Evolutionary conservation across 371 early-diverging fungal genomes (phyloP).

Genomic region (Apophysomyces trapeziformis): DNA sequence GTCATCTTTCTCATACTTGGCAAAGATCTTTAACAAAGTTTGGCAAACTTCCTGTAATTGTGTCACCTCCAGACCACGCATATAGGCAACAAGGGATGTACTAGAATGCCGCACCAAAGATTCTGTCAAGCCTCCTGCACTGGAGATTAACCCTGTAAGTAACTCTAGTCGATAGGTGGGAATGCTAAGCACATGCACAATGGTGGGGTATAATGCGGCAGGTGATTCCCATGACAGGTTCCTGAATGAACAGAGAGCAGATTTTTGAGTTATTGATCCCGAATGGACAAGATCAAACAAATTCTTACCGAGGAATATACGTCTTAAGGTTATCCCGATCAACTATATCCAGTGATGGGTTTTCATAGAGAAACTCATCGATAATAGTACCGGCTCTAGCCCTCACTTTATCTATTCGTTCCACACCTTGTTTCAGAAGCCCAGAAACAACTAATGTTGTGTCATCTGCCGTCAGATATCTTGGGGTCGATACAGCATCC

Average conservation of each 20-base stretch:
- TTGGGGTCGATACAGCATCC: slow-evolving; percentile 34
- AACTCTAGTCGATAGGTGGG: slow-evolving; percentile 64
- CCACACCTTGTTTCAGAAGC: slow-evolving; percentile 75
- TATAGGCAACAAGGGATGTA: slow-evolving; percentile 63
- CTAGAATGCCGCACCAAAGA: slow-evolving; percentile 79
- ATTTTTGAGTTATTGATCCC: not conserved
- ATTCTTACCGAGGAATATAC: slow-evolving; percentile 30
- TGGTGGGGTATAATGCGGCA: slow-evolving; percentile 65
- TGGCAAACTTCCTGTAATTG: slow-evolving; percentile 35
- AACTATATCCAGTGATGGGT: slow-evolving; percentile 22
- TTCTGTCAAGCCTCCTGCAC: slow-evolving; percentile 84
- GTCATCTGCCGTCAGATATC: slow-evolving; percentile 30
- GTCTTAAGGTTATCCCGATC: slow-evolving; percentile 28
- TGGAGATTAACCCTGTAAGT: slow-evolving; percentile 70
- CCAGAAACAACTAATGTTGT: slow-evolving; percentile 43
- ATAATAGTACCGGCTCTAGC: slow-evolving; percentile 67
- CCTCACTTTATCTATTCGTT: slow-evolving; percentile 83
- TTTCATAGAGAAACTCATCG: slow-evolving; percentile 37
- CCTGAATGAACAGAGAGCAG: slow-evolving; percentile 16
- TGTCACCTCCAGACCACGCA: slow-evolving; percentile 37
- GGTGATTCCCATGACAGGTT: slow-evolving; percentile 70
- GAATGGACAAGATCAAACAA: slow-evolving; percentile 10
- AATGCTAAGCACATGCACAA: slow-evolving; percentile 60
- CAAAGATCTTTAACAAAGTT: slow-evolving; percentile 49
- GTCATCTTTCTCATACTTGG: slow-evolving; percentile 56